Base-by-base conservation (phyloP, 352 stramenopile species). In the Saprolegnia parasitica region DNA sequence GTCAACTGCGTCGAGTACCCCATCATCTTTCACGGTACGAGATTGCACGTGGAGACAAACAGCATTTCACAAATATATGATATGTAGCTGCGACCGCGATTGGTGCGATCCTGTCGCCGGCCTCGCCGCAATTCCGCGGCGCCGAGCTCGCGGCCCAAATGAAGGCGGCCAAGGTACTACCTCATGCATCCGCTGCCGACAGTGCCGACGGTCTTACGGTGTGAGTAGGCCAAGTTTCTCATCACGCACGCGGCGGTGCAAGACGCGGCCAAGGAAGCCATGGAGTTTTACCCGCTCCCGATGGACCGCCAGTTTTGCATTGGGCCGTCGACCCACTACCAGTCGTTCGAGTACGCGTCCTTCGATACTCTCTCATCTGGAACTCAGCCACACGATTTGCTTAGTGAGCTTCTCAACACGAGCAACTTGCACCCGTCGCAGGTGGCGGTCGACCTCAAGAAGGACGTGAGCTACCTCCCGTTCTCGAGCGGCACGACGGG, bases 401-500 rank as follows among this genome's bases (percentile, higher is more conserved):
- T 26, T 29, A 37, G 13, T 15, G 50, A 21, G 15, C 26, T 58
- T 6, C 50, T 37, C 18, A 29, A 29, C 3, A 58, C 50, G 21
- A 58, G 54, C 54, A 61, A 61, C 23, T 20, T 61, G 9, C 24
- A 42, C 21, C 10, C 26, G 18, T 29, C 23, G 18, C 24, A 61
- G 15, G 54, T 61, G 2, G 15, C 29, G 8, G 26, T 61, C 6
- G 16, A 65, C 40, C 20, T 32, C 35, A 21, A 46, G 13, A 42
- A 74, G 15, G 65, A 67, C 29, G 60, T 76, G 2, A 37, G 75
- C 57, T 63, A 80, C 68, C 70, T 98, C 20, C 95, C 96, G 1
- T 98, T 98, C 75, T 98, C 92, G 23, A 96, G 81, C 37, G 95
- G 96, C 54, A 98, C 95, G 8, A 98, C 95, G 9, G 94, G 96